Evolutionary conservation across 2,329 filamentous ascomycete species (phyloP).

Genomic region (Neopestalotiopsis rosae): DNA sequence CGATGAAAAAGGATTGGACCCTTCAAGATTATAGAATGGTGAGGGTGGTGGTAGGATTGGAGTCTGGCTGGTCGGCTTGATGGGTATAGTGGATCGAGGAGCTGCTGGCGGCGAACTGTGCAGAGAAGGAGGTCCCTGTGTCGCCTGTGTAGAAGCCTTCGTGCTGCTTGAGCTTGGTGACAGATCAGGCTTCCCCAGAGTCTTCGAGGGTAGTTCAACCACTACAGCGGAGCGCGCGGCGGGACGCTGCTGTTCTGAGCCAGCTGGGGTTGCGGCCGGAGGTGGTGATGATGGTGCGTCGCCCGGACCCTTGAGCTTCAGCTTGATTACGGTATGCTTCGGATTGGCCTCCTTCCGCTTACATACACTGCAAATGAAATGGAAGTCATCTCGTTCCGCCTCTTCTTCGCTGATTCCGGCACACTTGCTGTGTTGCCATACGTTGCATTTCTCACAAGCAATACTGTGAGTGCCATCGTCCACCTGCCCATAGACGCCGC

Average conservation of each 20-base stretch:
- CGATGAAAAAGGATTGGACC: conserved; percentile 47
- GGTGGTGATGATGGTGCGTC: conserved; percentile 31
- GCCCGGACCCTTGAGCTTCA: conserved; percentile 50
- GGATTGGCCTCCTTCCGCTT: conserved; percentile 69
- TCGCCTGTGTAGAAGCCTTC: conserved; percentile 4
- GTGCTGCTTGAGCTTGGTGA: conserved; percentile 17
- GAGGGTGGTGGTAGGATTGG: conserved; percentile 32
- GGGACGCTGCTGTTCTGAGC: conserved; percentile 22
- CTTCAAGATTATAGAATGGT: conserved; percentile 36
- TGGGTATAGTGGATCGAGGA: conserved; percentile 29
- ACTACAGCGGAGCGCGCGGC: conserved; percentile 21
- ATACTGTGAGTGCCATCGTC: conserved; percentile 95
- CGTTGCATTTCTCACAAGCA: conserved; percentile 89
- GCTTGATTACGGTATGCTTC: conserved; percentile 57
- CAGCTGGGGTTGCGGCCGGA: conserved; percentile 27
- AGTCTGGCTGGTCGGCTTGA: conserved; percentile 33
- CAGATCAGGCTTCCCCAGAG: conserved; percentile 20
- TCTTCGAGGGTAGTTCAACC: conserved; percentile 29
- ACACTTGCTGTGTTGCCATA: conserved; percentile 97
- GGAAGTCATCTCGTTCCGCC: conserved; percentile 84
- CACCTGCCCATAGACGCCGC: conserved; percentile 87
- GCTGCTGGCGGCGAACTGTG: conserved; percentile 24
- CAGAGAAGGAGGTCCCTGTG: conserved; percentile 26
- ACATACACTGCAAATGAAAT: conserved; percentile 84
- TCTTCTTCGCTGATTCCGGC: conserved; percentile 79